Evolutionary conservation across 2,329 filamentous ascomycete genomes (phyloP), one percentile per base, ranked within the genome.

Genomic region (Tolypocladium amazonense): DNA sequence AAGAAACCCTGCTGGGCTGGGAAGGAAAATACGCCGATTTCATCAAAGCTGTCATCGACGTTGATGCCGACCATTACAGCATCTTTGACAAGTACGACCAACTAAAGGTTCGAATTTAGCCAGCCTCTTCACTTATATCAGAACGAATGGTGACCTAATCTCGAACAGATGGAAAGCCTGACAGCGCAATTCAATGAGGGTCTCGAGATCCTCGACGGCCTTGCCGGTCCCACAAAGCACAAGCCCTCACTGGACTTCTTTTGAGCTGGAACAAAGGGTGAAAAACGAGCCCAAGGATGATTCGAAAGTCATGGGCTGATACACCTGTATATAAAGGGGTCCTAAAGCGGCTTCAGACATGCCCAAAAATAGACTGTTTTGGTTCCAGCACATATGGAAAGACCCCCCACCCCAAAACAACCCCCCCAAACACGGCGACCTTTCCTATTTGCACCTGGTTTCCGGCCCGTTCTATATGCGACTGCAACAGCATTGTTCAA

Each of bases 1-100:
- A 63, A 20, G 65, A 71, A 61, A 60, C 41, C 3, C 60, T 70
- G 23, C 64, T 71, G 11, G 69, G 69, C 33, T 71, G 69, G 69
- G 61, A 66, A 56, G 69, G 61, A n/a, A 62, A 60, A 14, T 62
- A 66, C 41, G 63, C 65, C 1, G 65, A 66, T 55, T 71, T 70
- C 43, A 68, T 71, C 64, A 67, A 64, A 60, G 67, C 67, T 3
- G 62, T 66, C 8, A 60, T 69, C 57, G 69, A 71, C 37, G 64
- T 68, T 15, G 63, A 69, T 33, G 62, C 67, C 11, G 56, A 68
- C 27, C 69, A 71, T 58, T 71, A 67, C 43, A 59, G 57, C n/a
- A 45, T 71, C 33, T 71, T 71, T 65, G 65, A 70, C 3, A 64
- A 60, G 61, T 30, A 39, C 3, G 50, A 62, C n/a, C 15, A 52